Percentiles rank a stretch among this genome's conserved stretches.
Evolutionary conservation across 2,329 filamentous ascomycete species (phyloP).

Genomic region (Xylariomycetidae sp.): DNA sequence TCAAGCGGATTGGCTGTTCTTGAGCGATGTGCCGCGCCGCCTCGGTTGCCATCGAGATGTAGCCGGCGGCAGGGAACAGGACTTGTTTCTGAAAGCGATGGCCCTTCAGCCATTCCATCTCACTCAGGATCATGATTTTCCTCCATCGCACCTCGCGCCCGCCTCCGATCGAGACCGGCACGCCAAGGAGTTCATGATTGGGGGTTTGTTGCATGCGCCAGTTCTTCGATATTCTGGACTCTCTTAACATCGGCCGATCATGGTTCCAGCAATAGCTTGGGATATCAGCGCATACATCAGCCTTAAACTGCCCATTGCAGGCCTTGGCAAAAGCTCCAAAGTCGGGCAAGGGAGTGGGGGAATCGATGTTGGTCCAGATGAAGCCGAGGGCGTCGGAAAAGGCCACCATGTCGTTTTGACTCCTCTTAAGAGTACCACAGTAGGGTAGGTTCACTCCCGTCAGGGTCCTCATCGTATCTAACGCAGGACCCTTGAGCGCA

Average conservation of each 20-base stretch:
- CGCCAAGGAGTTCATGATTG: neutral
- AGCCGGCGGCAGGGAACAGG: constrained; percentile 3
- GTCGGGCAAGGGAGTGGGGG: neutral
- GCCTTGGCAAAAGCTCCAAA: neutral
- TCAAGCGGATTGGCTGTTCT: neutral
- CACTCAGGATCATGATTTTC: constrained; percentile 1
- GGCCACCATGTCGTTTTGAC: neutral
- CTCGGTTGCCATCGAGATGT: constrained; percentile 3
- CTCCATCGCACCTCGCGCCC: neutral
- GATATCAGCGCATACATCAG: no score
- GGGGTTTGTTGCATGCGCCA: neutral
- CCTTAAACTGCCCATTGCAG: neutral
- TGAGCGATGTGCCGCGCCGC: neutral
- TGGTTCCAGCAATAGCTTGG: neutral
- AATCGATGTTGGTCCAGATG: neutral
- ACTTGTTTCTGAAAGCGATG: constrained; percentile 1
- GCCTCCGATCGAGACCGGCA: neutral
- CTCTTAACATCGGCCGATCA: neutral
- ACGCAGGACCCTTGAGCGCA: neutral
- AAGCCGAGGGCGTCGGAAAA: neutral
- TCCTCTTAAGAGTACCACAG: neutral
- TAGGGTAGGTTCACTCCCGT: neutral
- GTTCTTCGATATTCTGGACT: neutral
- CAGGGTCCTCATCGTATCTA: neutral
- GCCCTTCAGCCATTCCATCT: neutral